phyloP scores from a whole-genome alignment of 805 yeast genomes.

The Saccharomyces jurei region DNA sequence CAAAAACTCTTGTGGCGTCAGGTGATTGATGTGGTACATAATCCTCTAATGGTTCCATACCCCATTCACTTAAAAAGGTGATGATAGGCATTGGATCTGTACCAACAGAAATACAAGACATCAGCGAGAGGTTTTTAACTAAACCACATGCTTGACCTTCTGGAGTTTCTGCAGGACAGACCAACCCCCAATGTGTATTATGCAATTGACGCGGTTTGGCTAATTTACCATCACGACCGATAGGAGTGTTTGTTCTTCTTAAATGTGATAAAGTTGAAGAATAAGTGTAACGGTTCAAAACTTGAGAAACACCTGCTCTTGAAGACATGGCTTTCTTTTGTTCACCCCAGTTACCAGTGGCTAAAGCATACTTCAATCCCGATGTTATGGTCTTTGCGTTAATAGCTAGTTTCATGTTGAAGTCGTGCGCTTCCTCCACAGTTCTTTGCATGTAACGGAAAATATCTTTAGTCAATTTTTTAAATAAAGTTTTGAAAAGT shows the following conservation, averaged over 20 bases:
- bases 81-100: conserved; percentile 92
- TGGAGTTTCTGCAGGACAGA: conserved; percentile 99
- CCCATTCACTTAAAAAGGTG: conserved; percentile 95
- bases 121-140: conserved; percentile 89
- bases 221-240: conserved; percentile 97
- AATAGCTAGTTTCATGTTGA: conserved; percentile 92
- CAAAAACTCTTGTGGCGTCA: conserved; percentile 87
- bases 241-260: conserved; percentile 98
- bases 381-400: conserved; percentile 95
- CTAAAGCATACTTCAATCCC: conserved; percentile 93
- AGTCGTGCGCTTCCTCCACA: conserved; percentile 95
- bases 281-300: conserved; percentile 92
- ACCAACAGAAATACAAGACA: conserved; percentile 98
- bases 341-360: conserved; percentile 99
- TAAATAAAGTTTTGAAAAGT: conserved; percentile 87
- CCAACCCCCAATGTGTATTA: conserved; percentile 99
- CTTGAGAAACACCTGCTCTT: conserved; percentile 99
- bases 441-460: conserved; percentile 98
- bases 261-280: conserved; percentile 97
- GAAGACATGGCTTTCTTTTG: conserved; percentile 98
- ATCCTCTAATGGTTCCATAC: conserved; percentile 95
- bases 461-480: conserved; percentile 91
- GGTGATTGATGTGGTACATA: conserved; percentile 88
- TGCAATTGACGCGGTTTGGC: conserved; percentile 99
- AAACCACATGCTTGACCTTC: conserved; percentile 99